Conservation (phyloP, 2,329 filamentous ascomycete species). For the Monosporascus sp. region DNA sequence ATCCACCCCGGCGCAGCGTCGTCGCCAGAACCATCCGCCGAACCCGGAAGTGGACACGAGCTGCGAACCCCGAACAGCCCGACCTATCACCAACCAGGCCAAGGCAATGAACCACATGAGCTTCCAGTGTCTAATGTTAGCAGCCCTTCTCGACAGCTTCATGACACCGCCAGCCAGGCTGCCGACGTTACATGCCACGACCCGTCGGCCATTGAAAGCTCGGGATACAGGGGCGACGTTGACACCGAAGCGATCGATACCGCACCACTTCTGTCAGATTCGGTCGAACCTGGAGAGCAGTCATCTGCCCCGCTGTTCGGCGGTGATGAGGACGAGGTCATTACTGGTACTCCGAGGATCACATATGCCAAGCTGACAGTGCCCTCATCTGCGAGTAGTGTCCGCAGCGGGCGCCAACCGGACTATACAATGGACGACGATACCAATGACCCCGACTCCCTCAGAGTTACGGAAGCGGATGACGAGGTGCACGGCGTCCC, state of each 20-base stretch:
- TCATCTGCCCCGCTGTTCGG: constrained; percentile 14
- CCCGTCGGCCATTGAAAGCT: constrained; percentile 1
- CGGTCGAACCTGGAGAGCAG: not conserved
- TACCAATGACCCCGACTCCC: constrained; percentile 19
- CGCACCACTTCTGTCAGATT: not conserved
- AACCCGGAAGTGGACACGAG: not conserved
- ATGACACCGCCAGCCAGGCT: constrained; percentile 18
- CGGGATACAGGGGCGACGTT: constrained; percentile 3
- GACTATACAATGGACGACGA: constrained; percentile 36
- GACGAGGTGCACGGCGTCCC: constrained; percentile 4
- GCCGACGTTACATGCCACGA: constrained; percentile 6
- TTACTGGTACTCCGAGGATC: constrained; percentile 20
- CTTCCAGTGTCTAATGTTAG: constrained; percentile 19
- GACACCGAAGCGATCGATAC: constrained; percentile 1
- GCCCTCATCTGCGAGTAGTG: constrained; percentile 35
- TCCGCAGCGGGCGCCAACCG: constrained; percentile 45
- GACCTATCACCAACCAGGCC: constrained; percentile 12
- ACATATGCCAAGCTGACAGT: constrained; percentile 26
- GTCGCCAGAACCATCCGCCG: not conserved
- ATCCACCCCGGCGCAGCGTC: not conserved
- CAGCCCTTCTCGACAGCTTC: constrained; percentile 25
- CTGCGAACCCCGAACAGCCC: constrained; percentile 8
- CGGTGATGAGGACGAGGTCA: constrained; percentile 12
- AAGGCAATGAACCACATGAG: constrained; percentile 12
- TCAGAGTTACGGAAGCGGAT: constrained; percentile 10